Base-by-base conservation (phyloP, 345 rosid genomes). In the Eucalyptus leucophloia region DNA sequence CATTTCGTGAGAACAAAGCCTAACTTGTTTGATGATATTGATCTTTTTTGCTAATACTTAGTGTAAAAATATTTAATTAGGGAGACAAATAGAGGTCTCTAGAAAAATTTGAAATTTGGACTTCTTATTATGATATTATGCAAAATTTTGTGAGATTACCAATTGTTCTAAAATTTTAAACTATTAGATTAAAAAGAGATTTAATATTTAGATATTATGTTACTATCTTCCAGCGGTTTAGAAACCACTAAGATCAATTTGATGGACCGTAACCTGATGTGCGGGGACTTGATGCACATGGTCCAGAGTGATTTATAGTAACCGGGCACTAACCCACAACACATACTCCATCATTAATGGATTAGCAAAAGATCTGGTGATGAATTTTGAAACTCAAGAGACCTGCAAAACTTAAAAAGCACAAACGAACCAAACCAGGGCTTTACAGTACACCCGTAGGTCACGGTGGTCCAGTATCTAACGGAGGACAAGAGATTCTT, bases 51-150 rank as follows among this genome's bases (percentile, higher is more conserved):
- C 23, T 51, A 51, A 51, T 51, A 51, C 54, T 1, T 51, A 51
- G 9, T 0, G 9, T 18, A 51, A 51, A 51, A 53, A 7, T 53
- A 53, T 8, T 19, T 53, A 53, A 19, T 19, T 53, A 0, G 1
- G 56, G 56, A 53, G 24, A 53, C 5, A 53, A 51, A 51, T 18
- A 51, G 56, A 51, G 23, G 4, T 18, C 4, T 51, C 9, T 51
- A 51, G 56, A 18, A 51, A 51, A 18, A 53, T 19, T 53, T 53
- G 56, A 53, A 7, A 1, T 53, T 19, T 53, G 9, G 4, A 18
- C 4, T 51, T 51, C 23, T 53, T 53, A 19, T 0, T 53, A 0
- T 53, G 2, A 53, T 53, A 53, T 53, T 0, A 53, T 53, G 5
- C 1, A 4, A 53, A 53, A 53, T 8, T 53, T 19, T 19, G 58